These are phyloP conservation scores for Aspergillus flavus DNA, from an alignment of 2,329 filamentous ascomycete genomes.

Conservation along the genomic window DNA sequence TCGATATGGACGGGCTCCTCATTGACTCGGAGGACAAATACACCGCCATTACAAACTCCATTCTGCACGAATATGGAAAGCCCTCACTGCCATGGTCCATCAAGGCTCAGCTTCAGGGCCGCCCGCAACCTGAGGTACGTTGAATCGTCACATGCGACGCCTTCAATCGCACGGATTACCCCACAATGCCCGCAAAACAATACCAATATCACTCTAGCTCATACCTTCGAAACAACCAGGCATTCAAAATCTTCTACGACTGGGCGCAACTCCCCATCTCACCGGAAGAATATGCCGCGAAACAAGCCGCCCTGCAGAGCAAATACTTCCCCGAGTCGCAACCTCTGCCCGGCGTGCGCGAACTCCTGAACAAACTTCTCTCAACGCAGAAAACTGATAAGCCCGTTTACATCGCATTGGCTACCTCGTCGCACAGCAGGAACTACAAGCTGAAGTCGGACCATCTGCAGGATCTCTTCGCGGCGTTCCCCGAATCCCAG, in stretches of 20 bases:
- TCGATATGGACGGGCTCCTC: slow-evolving; percentile 97
- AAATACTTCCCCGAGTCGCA: slow-evolving; percentile 73
- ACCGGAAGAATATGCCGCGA: slow-evolving; percentile 64
- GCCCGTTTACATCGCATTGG: slow-evolving; percentile 78
- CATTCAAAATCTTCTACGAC: slow-evolving; percentile 66
- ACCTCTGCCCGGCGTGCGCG: slow-evolving; percentile 75
- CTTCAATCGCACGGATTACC: background rate
- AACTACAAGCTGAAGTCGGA: slow-evolving; percentile 79
- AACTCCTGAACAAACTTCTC: slow-evolving; percentile 58
- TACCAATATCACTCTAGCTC: background rate
- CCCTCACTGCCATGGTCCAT: slow-evolving; percentile 86
- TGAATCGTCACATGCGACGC: background rate
- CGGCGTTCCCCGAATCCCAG: slow-evolving; percentile 66
- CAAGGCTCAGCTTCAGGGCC: slow-evolving; percentile 82
- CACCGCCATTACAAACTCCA: slow-evolving; percentile 77
- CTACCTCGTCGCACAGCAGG: slow-evolving; percentile 71
- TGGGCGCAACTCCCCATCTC: slow-evolving; percentile 87
- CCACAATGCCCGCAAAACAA: background rate
- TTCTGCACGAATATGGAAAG: slow-evolving; percentile 74
- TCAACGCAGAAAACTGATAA: slow-evolving; percentile 38
- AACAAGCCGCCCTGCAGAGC: slow-evolving; percentile 66
- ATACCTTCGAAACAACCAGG: slow-evolving; percentile 25
- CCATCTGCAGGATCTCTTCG: slow-evolving; percentile 56
- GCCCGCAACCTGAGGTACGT: slow-evolving; percentile 58
- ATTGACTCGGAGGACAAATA: slow-evolving; percentile 93